Evolutionary conservation across 2,329 filamentous ascomycete species (phyloP).

Genomic region (Diaporthe citriasiana): DNA sequence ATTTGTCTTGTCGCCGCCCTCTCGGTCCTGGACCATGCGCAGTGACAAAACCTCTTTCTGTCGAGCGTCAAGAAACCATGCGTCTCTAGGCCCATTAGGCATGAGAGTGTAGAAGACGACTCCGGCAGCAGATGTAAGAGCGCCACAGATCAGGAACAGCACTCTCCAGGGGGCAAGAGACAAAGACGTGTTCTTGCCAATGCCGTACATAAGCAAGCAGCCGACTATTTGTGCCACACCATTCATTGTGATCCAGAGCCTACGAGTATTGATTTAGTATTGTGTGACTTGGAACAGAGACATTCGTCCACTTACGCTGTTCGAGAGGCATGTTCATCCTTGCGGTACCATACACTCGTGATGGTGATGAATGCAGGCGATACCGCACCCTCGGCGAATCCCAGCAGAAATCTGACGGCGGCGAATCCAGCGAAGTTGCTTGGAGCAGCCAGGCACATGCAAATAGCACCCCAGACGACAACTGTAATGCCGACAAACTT

Average conservation of each 20-base stretch:
- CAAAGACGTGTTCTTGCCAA: conserved; percentile 57
- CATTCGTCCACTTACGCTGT: conserved; percentile 45
- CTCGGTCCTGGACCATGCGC: conserved; percentile 52
- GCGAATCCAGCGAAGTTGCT: conserved; percentile 55
- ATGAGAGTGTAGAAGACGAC: conserved; percentile 61
- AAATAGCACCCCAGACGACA: conserved; percentile 57
- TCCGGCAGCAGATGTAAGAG: conserved; percentile 58
- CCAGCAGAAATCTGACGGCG: conserved; percentile 56
- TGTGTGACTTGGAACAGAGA: not conserved
- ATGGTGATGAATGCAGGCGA: conserved; percentile 62
- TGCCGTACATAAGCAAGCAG: conserved; percentile 64
- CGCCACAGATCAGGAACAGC: conserved; percentile 65
- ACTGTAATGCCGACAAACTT: conserved; percentile 64
- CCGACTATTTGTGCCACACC: conserved; percentile 62
- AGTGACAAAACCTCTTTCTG: conserved; percentile 58
- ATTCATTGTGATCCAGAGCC: conserved; percentile 61
- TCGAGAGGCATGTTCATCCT: conserved; percentile 53
- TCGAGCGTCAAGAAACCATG: conserved; percentile 62
- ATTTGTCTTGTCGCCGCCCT: conserved; percentile 54
- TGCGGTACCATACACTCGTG: conserved; percentile 58
- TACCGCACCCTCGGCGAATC: conserved; percentile 58
- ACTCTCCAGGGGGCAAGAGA: conserved; percentile 60
- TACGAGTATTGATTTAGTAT: conserved; percentile 32
- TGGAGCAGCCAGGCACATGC: conserved; percentile 58
- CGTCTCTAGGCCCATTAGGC: conserved; percentile 60